phyloP scores from a whole-genome alignment of 768 basidiomycete species.

The Mrakia gelida region DNA sequence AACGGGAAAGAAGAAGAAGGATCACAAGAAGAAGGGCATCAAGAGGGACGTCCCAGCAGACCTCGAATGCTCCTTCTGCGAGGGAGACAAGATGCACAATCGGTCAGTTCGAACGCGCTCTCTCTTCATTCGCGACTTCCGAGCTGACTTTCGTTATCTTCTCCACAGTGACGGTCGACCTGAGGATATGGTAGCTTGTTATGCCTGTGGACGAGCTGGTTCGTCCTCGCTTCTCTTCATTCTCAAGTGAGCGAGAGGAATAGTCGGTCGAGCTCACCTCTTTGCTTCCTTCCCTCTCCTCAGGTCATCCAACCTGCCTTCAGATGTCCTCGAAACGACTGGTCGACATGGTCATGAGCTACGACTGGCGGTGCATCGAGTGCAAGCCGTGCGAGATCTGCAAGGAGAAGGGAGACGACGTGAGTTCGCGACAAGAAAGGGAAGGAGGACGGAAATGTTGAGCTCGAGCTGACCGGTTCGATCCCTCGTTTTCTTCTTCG shows the following conservation, averaged over 20 bases:
- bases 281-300: neutral
- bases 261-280: neutral
- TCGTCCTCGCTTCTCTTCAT: neutral
- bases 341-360: constrained; percentile 57
- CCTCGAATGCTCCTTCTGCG: constrained; percentile 71
- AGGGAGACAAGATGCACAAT: constrained; percentile 61
- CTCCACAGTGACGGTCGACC: constrained; percentile 14
- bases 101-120: constrained; percentile 51
- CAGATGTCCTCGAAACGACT: constrained; percentile 54
- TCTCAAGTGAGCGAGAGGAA: neutral
- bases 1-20: neutral
- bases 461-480: neutral
- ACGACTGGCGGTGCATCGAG: constrained; percentile 82
- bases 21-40: constrained; percentile 16
- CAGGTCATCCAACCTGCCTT: constrained; percentile 86
- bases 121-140: constrained; percentile 7
- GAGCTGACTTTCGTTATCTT: constrained; percentile 21
- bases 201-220: constrained; percentile 13
- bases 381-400: constrained; percentile 92
- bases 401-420: constrained; percentile 77
- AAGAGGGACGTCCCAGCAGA: constrained; percentile 48
- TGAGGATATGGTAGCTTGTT: constrained; percentile 25
- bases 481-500: neutral
- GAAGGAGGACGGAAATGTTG: neutral
- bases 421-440: constrained; percentile 48